Percentiles rank a stretch among this genome's conserved stretches.
Evolutionary conservation across 495 filamentous ascomycete species (phyloP).

Genomic region (Aspergillus cristatus): DNA sequence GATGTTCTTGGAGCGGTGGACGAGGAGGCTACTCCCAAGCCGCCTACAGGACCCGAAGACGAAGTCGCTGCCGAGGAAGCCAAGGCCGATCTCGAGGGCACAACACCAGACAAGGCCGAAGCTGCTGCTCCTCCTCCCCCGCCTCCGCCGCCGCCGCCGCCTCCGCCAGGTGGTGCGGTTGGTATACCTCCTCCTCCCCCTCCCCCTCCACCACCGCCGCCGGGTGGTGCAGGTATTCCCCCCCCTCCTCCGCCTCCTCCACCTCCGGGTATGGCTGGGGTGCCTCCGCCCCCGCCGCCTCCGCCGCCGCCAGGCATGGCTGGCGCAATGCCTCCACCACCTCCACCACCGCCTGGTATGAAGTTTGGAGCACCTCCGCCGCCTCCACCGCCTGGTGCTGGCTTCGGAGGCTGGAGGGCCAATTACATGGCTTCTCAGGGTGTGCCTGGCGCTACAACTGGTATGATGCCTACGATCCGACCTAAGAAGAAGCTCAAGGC

Average conservation of each 20-base stretch:
- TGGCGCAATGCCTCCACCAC: slow-evolving; percentile 35
- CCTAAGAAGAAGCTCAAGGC: slow-evolving; percentile 99
- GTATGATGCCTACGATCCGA: slow-evolving; percentile 63
- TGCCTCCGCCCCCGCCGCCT: slow-evolving; percentile 40
- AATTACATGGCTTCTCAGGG: slow-evolving; percentile 39
- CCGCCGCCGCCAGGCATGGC: slow-evolving; percentile 32
- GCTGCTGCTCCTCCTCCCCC: slow-evolving; percentile 29
- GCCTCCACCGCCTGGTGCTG: slow-evolving; percentile 48
- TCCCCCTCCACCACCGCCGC: slow-evolving; percentile 34
- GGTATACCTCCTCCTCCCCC: slow-evolving; percentile 39
- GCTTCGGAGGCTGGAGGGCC: slow-evolving; percentile 46
- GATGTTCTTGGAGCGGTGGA: slow-evolving; percentile 54
- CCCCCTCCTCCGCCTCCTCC: slow-evolving; percentile 36
- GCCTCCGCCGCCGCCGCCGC: slow-evolving; percentile 17
- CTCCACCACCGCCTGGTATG: slow-evolving; percentile 47
- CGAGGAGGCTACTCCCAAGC: slow-evolving; percentile 54
- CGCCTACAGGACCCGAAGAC: slow-evolving; percentile 11
- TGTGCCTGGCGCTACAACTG: slow-evolving; percentile 29
- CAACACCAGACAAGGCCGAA: slow-evolving; percentile 23
- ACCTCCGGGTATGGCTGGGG: slow-evolving; percentile 38
- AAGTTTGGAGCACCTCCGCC: slow-evolving; percentile 39
- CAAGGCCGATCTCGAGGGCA: slow-evolving; percentile 19
- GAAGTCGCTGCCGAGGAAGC: slow-evolving; percentile 41
- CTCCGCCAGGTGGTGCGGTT: slow-evolving; percentile 35
- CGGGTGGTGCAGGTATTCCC: slow-evolving; percentile 23